phyloP scores from a whole-genome alignment of 257 asterid genomes.

The Verbena officinalis region DNA sequence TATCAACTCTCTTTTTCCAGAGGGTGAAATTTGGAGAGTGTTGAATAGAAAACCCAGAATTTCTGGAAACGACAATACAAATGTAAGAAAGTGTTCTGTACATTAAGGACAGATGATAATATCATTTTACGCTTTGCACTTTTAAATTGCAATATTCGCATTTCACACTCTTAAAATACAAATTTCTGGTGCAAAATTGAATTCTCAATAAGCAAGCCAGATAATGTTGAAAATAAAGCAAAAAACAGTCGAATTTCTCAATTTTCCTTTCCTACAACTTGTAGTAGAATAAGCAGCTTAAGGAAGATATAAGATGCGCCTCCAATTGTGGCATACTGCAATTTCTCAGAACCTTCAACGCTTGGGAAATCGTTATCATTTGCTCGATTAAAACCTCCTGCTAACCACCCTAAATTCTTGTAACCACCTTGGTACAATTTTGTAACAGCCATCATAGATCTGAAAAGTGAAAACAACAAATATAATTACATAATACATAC shows the following conservation, averaged over 20 bases:
- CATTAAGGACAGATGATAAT: too few relatives aligned
- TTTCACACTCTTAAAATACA: too few relatives aligned
- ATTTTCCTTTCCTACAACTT: constrained; percentile 56
- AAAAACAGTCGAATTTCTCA: constrained; percentile 33
- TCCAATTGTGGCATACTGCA: constrained; percentile 87
- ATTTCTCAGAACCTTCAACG: constrained; percentile 79
- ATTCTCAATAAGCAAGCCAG: too few relatives aligned
- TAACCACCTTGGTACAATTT: constrained; percentile 67
- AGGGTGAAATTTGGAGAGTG: neutral
- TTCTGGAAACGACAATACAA: constrained; percentile 3
- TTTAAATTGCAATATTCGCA: too few relatives aligned
- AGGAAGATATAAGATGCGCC: constrained; percentile 87
- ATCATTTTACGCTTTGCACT: too few relatives aligned
- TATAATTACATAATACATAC: neutral
- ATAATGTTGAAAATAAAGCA: too few relatives aligned
- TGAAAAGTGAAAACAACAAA: constrained; percentile 23
- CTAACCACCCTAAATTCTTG: constrained; percentile 89
- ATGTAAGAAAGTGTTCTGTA: constrained; percentile 21
- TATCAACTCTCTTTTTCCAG: neutral
- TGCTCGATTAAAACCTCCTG: constrained; percentile 72
- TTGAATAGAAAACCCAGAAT: constrained; percentile 2
- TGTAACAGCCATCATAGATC: constrained; percentile 75
- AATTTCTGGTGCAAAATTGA: too few relatives aligned
- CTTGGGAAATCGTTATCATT: constrained; percentile 53
- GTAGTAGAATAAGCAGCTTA: constrained; percentile 61